Evolutionary conservation across 1,284 basidiomycete species (phyloP), one percentile per base, ranked within the genome.

Genomic region (Boletus smithii): DNA sequence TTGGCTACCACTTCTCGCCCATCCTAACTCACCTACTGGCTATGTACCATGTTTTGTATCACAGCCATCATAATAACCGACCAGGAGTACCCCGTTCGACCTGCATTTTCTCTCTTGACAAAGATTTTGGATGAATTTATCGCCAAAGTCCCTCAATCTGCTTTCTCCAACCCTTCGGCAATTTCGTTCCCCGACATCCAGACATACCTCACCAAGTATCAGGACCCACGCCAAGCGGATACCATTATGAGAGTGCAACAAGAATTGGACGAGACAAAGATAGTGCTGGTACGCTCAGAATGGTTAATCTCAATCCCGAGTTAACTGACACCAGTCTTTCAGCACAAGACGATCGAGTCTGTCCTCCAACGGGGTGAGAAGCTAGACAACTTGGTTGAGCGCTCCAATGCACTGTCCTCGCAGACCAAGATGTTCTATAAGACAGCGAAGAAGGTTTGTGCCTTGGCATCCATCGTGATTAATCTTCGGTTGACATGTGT

Each of bases 301-400:
- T 22, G 24, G 17, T 26, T 30, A 26, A 22, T 31, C 22, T 39
- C 9, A 0, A 13, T 23, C 16, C 4, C 17, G 5, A 16, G 29
- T 27, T 41, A 16, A 40, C 39, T 48, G 20, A 48, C 44, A 17
- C 30, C n/a, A 27, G 4, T 42, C 45, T 23, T 52, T 38, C 62
- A 95, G 91, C 97, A 99, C 79, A 97, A 99, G 79, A 99, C 97
- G 13, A 99, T 99, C 62, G 97, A 99, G 67, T 91, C 89, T 3
- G 95, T 99, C 3, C 78, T 99, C 30, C 86, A 97, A 68, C 83
- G 97, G 27, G 97, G 97, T 33, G 95, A 99, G 79, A 97, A 95
- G 71, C 79, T 99, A 39, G 95, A 99, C 69, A 94, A 95, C 68
- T 77, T 99, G 17, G 95, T 99, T 3, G 95, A 98, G 60, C 81